These are phyloP conservation scores for Magnusiomyces suaveolens DNA, from an alignment of 1,139 yeast genomes.

Conservation along the genomic window DNA sequence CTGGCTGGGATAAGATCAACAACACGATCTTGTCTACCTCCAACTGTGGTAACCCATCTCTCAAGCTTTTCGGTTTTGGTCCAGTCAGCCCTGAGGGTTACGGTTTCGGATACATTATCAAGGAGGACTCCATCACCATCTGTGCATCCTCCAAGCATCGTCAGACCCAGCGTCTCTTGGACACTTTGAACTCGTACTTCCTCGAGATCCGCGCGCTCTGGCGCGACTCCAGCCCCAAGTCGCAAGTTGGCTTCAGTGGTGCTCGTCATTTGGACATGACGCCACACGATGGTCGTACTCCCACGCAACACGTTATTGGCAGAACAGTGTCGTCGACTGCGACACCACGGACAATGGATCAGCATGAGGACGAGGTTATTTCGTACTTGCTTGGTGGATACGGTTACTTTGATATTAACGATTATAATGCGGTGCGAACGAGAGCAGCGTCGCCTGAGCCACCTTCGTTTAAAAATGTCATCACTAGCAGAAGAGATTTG, in stretches of 20 bases:
- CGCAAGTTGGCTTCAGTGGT: slow-evolving; percentile 17
- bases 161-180: slow-evolving; percentile 74
- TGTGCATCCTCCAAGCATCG: slow-evolving; percentile 88
- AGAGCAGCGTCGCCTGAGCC: slow-evolving; percentile 62
- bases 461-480: slow-evolving; percentile 20
- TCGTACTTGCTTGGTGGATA: slow-evolving; percentile 66
- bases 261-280: slow-evolving; percentile 22
- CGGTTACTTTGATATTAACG: slow-evolving; percentile 69
- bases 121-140: slow-evolving; percentile 72
- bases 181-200: slow-evolving; percentile 60
- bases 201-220: slow-evolving; percentile 52
- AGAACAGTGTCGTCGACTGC: slow-evolving; percentile 18
- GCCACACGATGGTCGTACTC: slow-evolving; percentile 13
- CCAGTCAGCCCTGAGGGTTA: slow-evolving; percentile 86
- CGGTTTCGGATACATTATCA: slow-evolving; percentile 85
- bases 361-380: slow-evolving; percentile 26
- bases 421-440: slow-evolving; percentile 51
- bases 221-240: slow-evolving; percentile 14
- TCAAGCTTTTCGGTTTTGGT: slow-evolving; percentile 84
- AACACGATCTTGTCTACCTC: slow-evolving; percentile 57
- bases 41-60: slow-evolving; percentile 77
- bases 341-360: slow-evolving; percentile 20
- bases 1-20: slow-evolving; percentile 65
- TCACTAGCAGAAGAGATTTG: slow-evolving; percentile 40
- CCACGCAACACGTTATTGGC: slow-evolving; percentile 15